Evolutionary conservation across 306 rosid genomes (phyloP), one percentile per base, ranked within the genome.

Genomic region (Fagus sylvatica): DNA sequence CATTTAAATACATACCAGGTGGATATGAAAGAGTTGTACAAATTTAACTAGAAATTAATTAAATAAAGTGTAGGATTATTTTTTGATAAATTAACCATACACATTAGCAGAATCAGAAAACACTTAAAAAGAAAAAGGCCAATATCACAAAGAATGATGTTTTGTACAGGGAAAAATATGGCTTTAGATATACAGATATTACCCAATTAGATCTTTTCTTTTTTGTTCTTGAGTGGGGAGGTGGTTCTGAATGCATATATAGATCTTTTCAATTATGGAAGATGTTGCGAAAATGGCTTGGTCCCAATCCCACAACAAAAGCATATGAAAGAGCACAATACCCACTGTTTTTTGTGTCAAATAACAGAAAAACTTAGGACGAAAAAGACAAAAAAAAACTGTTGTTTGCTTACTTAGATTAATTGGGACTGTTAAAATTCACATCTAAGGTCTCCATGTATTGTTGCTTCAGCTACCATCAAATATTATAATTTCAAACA

Each of bases 381-480:
- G 28, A 64, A 33, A 30, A 62, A 34, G 16, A 62, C 3, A 36
- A 62, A 36, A 30, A 57, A 7, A 6, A 13, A 16, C 71, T 19
- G 17, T 4, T 16, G 49, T 66, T 66, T 37, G 71, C 46, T 66
- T 13, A 13, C 51, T 65, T 13, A 17, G 71, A 65, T 7, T 39
- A 39, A 39, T 16, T 39, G 49, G 15, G 49, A 48, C 37, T 46
- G 32, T 49, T 28, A 48, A 28, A 70, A 70, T 5, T 22, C 56
- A 43, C 74, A 70, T 70, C 54, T 42, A 70, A 70, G 39, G 5
- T 48, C 11, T 69, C 11, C 39, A 7, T 51, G 19, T 60, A 66
- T 40, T 73, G 33, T 72, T 75, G 65, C 46, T 37, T 37, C 66
- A 79, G n/a, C 56, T 72, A 34, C 39, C 78, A 62, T 48, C 12